phyloP scores from a whole-genome alignment of 306 rosid genomes.

The Neltuma alba region DNA sequence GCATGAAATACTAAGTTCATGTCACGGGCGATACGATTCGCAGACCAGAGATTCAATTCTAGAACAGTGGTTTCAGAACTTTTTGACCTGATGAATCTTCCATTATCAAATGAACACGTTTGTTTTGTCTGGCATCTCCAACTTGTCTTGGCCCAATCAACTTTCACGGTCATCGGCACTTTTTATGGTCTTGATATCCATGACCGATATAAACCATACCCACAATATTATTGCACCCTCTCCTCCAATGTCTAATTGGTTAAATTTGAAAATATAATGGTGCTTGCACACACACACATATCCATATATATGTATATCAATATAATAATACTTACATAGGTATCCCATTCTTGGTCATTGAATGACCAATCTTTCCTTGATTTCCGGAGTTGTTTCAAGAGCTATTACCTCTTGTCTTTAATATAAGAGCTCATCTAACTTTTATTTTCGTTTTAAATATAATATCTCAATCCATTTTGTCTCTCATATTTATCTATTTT shows the following conservation, averaged over 20 bases:
- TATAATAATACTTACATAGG: too few relatives aligned
- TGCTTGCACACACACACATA: too few relatives aligned
- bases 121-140: conserved; percentile 6
- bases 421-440: too few relatives aligned
- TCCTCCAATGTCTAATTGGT: neutral
- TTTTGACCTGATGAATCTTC: conserved; percentile 7
- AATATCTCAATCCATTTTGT: too few relatives aligned
- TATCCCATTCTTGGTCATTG: too few relatives aligned
- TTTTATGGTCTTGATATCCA: neutral
- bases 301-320: too few relatives aligned
- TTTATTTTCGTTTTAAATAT: too few relatives aligned
- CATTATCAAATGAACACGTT: neutral
- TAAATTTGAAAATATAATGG: neutral
- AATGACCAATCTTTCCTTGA: too few relatives aligned
- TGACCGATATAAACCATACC: neutral
- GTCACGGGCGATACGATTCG: neutral
- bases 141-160: neutral
- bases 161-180: neutral
- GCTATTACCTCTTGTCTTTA: too few relatives aligned
- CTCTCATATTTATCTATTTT: too few relatives aligned
- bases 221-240: neutral
- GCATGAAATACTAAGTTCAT: neutral
- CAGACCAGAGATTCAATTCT: neutral
- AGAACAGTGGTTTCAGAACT: neutral
- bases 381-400: too few relatives aligned